A percentile compares a stretch with the other conserved stretches of the same genome.
Evolutionary conservation across 371 early-diverging fungal species (phyloP).

Genomic region (Massospora cicadina): DNA sequence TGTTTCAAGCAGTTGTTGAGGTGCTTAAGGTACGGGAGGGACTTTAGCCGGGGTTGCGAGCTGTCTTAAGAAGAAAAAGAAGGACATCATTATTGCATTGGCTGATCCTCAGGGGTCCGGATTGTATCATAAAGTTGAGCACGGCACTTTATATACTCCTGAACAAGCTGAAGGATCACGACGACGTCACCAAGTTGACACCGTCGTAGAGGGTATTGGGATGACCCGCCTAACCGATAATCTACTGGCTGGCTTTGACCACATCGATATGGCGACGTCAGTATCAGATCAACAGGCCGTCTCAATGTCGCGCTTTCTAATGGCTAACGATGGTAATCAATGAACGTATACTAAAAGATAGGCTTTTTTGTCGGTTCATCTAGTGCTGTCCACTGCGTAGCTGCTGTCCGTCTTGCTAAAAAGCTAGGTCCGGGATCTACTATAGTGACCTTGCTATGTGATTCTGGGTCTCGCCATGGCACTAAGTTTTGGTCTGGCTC

Average conservation of each 20-base stretch:
- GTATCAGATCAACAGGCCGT: conserved; percentile 84
- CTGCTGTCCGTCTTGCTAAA: conserved; percentile 54
- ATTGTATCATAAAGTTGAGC: conserved; percentile 74
- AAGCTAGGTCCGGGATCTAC: conserved; percentile 55
- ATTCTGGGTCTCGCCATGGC: conserved; percentile 64
- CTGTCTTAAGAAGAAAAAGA: conserved; percentile 51
- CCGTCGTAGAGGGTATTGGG: conserved; percentile 91
- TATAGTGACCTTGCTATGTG: conserved; percentile 67
- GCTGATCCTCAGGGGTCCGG: conserved; percentile 93
- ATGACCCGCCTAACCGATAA: conserved; percentile 86
- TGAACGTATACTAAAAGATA: conserved; percentile 8
- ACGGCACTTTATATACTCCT: conserved; percentile 73
- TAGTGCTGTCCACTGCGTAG: conserved; percentile 83
- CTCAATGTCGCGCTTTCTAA: conserved; percentile 72
- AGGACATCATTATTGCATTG: conserved; percentile 44
- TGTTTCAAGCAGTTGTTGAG: not conserved
- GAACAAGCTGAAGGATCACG: conserved; percentile 81
- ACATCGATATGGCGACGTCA: conserved; percentile 62
- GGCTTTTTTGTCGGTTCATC: conserved; percentile 80
- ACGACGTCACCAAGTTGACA: conserved; percentile 85
- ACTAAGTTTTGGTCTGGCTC: conserved; percentile 64
- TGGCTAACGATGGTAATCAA: conserved; percentile 55
- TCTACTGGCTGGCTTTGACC: conserved; percentile 31
- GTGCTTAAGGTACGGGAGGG: conserved; percentile 64
- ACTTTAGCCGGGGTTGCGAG: conserved; percentile 75